These are phyloP conservation scores for Fomitiporia mediterranea DNA, from an alignment of 1,284 basidiomycete species.

Conservation along the genomic window DNA sequence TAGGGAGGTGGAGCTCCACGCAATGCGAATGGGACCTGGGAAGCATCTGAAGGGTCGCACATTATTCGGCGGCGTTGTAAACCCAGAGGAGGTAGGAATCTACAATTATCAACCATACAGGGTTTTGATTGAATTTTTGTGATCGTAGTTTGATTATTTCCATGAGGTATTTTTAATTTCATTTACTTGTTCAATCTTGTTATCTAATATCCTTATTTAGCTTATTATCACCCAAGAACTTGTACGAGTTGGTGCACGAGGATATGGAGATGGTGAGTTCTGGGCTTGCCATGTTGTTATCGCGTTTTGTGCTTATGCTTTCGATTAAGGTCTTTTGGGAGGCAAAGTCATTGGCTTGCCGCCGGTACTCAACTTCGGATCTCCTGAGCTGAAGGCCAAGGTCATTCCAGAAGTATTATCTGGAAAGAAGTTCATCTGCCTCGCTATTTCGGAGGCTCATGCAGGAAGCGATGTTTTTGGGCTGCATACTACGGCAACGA, in stretches of 20 bases:
- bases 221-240: conserved; percentile 89
- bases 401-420: conserved; percentile 78
- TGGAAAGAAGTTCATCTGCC: conserved; percentile 75
- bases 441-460: conserved; percentile 89
- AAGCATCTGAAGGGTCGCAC: conserved; percentile 80
- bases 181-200: background rate
- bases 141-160: conserved; percentile 69
- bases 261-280: conserved; percentile 49
- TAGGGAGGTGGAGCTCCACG: conserved; percentile 69
- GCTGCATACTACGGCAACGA: conserved; percentile 75
- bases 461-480: conserved; percentile 90
- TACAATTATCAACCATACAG: conserved; percentile 11
- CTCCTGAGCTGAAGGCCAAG: conserved; percentile 69
- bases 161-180: conserved; percentile 50
- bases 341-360: conserved; percentile 79
- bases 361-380: conserved; percentile 81
- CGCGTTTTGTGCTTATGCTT: background rate
- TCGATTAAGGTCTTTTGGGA: conserved; percentile 50
- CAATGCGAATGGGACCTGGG: conserved; percentile 88
- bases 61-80: conserved; percentile 79
- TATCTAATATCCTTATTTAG: conserved; percentile 30
- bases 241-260: conserved; percentile 56
- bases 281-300: background rate
- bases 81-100: conserved; percentile 75
- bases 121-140: background rate